phyloP scores from a whole-genome alignment of 2,329 filamentous ascomycete species.

The Orbilia ellipsospora region DNA sequence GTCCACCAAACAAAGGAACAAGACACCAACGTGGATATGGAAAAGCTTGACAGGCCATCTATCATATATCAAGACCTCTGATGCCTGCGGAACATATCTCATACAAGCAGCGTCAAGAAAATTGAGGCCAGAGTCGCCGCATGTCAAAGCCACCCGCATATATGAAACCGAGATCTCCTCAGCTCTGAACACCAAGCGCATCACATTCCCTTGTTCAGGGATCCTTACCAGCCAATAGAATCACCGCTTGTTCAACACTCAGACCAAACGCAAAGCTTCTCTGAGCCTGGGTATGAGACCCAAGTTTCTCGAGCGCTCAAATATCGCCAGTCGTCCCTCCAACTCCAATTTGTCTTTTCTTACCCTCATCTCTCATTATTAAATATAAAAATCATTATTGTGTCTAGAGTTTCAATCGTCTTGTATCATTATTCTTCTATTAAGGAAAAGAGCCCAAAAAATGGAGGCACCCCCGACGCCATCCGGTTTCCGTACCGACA shows the following conservation, averaged over 20 bases:
- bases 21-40: too few species aligned
- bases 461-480: constrained; percentile 48
- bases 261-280: too few species aligned
- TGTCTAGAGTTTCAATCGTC: too few species aligned
- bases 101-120: background rate
- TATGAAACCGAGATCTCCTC: constrained; percentile 15
- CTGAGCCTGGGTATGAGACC: too few species aligned
- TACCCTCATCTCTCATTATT: background rate
- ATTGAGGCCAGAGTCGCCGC: constrained; percentile 21
- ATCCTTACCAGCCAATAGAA: too few species aligned
- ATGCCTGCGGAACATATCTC: too few species aligned
- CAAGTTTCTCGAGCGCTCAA: background rate
- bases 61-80: background rate
- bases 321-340: background rate
- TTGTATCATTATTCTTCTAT: too few species aligned
- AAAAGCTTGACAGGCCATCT: background rate
- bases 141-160: background rate
- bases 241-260: too few species aligned
- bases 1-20: too few species aligned
- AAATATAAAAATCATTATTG: background rate
- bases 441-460: background rate
- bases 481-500: constrained; percentile 49
- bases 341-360: background rate
- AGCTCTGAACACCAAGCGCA: background rate
- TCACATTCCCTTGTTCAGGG: background rate